Conservation (phyloP, 306 rosid genomes). For the Acacia acuminata region DNA sequence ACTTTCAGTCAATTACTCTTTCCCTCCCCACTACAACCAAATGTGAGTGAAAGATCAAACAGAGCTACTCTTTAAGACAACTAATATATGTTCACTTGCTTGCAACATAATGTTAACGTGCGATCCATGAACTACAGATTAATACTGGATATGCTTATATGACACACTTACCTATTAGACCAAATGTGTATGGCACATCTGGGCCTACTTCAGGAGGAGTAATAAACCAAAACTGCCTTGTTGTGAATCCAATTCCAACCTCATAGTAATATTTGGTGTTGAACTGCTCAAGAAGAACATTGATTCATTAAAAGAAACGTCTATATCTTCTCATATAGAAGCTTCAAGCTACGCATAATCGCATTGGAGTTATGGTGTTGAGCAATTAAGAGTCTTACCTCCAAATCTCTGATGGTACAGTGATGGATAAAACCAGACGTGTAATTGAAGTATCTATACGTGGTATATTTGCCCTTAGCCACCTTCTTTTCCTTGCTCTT, state of each 20-base stretch:
- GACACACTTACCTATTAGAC: slow-evolving; percentile 69
- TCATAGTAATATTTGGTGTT: slow-evolving; percentile 80
- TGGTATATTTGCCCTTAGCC: slow-evolving; percentile 47
- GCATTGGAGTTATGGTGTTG: not conserved
- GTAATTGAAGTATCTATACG: slow-evolving; percentile 73
- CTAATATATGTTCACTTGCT: not conserved
- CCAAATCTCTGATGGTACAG: slow-evolving; percentile 52
- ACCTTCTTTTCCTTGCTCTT: slow-evolving; percentile 38
- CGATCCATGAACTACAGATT: not conserved
- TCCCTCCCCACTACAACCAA: not conserved
- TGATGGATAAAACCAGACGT: slow-evolving; percentile 92
- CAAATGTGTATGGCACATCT: slow-evolving; percentile 87
- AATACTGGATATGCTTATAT: not conserved
- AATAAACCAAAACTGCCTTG: slow-evolving; percentile 72
- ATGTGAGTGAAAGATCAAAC: not conserved
- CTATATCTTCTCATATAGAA: not conserved
- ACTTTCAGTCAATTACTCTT: not conserved
- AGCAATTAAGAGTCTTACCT: slow-evolving; percentile 49
- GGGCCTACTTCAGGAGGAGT: slow-evolving; percentile 90
- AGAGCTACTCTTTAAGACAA: not conserved
- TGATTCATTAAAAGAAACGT: slow-evolving; percentile 23
- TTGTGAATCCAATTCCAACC: slow-evolving; percentile 69
- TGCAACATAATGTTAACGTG: not conserved
- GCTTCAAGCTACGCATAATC: slow-evolving; percentile 1
- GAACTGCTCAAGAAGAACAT: slow-evolving; percentile 47